phyloP scores from a whole-genome alignment of 768 basidiomycete genomes.

The Suillus lakei region DNA sequence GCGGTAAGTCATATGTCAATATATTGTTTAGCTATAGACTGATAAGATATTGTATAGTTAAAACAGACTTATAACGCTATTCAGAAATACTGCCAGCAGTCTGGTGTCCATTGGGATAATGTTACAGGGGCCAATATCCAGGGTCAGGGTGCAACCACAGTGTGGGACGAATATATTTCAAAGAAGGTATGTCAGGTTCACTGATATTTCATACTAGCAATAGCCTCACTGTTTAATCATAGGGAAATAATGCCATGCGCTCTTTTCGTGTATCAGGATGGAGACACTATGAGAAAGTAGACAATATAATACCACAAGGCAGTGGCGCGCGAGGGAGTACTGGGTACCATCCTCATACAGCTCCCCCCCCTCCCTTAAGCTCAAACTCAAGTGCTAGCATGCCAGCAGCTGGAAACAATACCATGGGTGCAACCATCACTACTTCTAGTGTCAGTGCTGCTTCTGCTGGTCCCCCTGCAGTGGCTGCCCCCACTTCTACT shows the following conservation, averaged over 20 bases:
- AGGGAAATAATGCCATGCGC: background rate
- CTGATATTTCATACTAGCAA: background rate
- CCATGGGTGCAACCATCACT: too few relatives aligned
- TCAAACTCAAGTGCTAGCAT: background rate
- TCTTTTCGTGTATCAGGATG: background rate
- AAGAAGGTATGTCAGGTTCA: background rate
- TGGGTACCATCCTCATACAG: background rate
- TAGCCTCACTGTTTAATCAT: background rate
- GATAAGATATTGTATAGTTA: background rate
- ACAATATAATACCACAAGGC: background rate
- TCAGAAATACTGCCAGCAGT: background rate
- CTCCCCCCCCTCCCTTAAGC: background rate
- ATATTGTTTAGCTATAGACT: background rate
- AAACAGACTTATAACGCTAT: background rate
- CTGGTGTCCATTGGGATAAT: conserved; percentile 1
- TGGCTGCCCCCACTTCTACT: background rate
- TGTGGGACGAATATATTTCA: background rate
- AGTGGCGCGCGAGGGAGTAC: background rate
- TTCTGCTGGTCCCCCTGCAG: background rate
- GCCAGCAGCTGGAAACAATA: background rate
- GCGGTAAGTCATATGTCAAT: background rate
- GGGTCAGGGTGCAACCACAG: background rate
- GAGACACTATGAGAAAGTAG: background rate
- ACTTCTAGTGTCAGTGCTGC: too few relatives aligned
- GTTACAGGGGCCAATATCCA: background rate